Base-by-base conservation (phyloP, 2,329 filamentous ascomycete species). In the Exophiala bonariae region DNA sequence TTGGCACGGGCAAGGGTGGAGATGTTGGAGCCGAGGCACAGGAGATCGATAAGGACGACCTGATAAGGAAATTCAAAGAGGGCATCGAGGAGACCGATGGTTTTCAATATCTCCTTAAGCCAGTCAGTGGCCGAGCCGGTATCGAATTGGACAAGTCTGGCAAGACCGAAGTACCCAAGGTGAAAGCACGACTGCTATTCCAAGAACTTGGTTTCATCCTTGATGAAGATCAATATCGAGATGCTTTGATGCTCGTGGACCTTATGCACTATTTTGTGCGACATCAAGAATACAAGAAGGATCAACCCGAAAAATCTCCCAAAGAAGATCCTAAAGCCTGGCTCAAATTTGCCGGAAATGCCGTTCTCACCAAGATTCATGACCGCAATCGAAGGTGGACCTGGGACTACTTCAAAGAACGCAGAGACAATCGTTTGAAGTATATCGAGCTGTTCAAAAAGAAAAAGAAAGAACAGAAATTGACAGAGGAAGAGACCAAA, bases 401-500 rank as follows among this genome's bases (percentile, higher is more conserved):
- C 1, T 99, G 95, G 93, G 90, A 81, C 30, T 99, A 90, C 67
- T 95, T 99, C 70, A 86, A 85, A 49, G 91, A 99, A 66, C 84
- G 93, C 44, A 82, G 93, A 57, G 92, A 99, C 64, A 87, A 97
- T 61, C 87, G 93, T 37, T 81, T 82, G 51, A 81, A 82, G 36
- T 99, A 99, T 65, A 96, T 97, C 51, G 83, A 89, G 50, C 73
- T 99, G 1, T 99, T 97, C 79, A 99, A 97, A 69, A 96, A 96
- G 72, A 88, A 84, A 67, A 90, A 89, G 63, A 80, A 85, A 51
- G 86, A 87, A 50, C 80, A 85, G 58, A 74, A 74, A 45, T 71
- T 96, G 9, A 78, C 82, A 0, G 66, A 83, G 0, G 75, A 84
- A 6, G 93, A 99, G 58, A 76, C 68, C 2, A 82, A 85, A 35